These are phyloP conservation scores for Paradendryphiella salina DNA, from an alignment of 2,329 filamentous ascomycete species.

Conservation along the genomic window DNA sequence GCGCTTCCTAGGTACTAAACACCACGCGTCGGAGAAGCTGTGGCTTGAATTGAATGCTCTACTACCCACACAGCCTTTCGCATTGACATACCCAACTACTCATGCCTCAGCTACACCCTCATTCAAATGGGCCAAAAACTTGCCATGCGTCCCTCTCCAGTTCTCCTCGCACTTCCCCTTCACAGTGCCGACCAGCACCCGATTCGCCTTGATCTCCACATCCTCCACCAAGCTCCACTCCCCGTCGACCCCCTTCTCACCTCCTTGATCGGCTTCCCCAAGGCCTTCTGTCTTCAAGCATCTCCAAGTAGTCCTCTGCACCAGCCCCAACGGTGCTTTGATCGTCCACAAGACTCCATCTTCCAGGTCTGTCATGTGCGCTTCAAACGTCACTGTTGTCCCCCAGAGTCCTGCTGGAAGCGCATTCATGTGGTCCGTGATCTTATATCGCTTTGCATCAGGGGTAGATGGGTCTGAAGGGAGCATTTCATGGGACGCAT, in stretches of 20 bases:
- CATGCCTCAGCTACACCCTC: background rate
- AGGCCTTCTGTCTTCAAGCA: conserved; percentile 28
- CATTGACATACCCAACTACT: background rate
- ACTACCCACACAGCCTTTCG: background rate
- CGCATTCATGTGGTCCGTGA: conserved; percentile 45
- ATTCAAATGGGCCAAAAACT: conserved; percentile 34
- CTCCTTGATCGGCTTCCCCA: conserved; percentile 13
- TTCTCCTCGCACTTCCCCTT: conserved; percentile 45
- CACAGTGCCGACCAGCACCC: conserved; percentile 42
- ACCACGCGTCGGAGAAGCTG: background rate
- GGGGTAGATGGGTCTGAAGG: conserved; percentile 24
- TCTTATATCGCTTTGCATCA: conserved; percentile 42
- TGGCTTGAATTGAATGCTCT: background rate
- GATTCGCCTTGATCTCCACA: conserved; percentile 42
- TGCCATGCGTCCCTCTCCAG: conserved; percentile 40
- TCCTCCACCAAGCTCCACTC: conserved; percentile 45
- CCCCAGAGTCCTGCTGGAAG: conserved; percentile 45
- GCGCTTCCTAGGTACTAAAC: too few relatives aligned
- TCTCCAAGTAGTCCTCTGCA: conserved; percentile 41
- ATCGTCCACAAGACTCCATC: conserved; percentile 44
- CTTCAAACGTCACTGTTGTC: conserved; percentile 42
- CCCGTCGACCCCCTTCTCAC: conserved; percentile 14
- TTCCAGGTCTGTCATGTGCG: conserved; percentile 39
- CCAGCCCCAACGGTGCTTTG: conserved; percentile 41
- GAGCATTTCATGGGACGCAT: conserved; percentile 37